These are phyloP conservation scores for Rhynchospora pubera DNA, from an alignment of 176 grass and related monocot genomes.

Conservation along the genomic window DNA sequence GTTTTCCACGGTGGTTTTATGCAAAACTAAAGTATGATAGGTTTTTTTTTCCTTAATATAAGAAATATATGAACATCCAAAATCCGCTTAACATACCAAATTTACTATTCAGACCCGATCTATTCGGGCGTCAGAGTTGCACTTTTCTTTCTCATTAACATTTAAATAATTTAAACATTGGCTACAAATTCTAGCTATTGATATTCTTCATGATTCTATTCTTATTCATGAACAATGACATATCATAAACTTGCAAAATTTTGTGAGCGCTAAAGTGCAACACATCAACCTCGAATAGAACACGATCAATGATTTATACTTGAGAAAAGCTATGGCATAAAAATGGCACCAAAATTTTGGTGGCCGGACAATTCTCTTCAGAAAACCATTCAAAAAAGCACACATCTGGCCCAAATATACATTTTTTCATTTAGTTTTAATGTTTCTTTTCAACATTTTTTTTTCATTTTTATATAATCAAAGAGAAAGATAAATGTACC, in stretches of 20 bases:
- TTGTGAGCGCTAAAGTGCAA: neutral
- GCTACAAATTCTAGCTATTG: neutral
- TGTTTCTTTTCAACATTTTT: constrained; percentile 13
- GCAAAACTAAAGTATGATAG: too few species aligned
- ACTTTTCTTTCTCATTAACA: neutral
- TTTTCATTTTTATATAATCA: constrained; percentile 1
- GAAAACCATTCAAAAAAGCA: neutral
- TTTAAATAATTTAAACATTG: neutral
- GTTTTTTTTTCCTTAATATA: too few species aligned
- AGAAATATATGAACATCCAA: too few species aligned
- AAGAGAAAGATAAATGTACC: constrained; percentile 11
- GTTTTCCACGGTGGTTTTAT: too few species aligned
- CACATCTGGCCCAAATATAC: neutral
- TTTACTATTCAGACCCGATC: too few species aligned
- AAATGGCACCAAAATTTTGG: neutral
- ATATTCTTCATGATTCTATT: neutral
- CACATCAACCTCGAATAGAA: neutral
- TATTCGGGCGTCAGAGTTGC: neutral
- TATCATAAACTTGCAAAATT: too few species aligned
- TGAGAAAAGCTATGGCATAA: neutral
- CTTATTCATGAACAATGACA: neutral
- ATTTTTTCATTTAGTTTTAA: constrained; percentile 7
- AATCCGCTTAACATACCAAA: too few species aligned
- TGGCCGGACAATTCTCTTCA: neutral
- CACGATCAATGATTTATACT: neutral